Base-by-base conservation (phyloP, 2,329 filamentous ascomycete species). In the Cercospora citrullina region DNA sequence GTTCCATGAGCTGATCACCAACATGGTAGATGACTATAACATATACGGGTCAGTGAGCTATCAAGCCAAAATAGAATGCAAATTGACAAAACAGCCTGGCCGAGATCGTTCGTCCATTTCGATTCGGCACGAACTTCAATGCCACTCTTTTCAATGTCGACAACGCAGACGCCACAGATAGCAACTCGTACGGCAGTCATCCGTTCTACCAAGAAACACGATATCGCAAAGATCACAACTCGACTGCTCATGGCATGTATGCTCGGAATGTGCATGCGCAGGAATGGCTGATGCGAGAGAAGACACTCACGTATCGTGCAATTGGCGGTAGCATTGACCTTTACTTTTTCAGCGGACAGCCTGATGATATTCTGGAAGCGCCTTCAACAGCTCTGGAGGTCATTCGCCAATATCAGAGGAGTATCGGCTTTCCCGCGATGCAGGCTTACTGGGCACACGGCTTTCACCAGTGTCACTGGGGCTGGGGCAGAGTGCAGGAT, bases 361-460 rank as follows among this genome's bases (percentile, higher is more conserved):
- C 68, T 88, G 48, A 63, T 18, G 30, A n/a, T 1, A 30, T 12
- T 36, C 5, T 5, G 9, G 60, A 53, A 14, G 18, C 12, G 9
- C 14, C 28, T n/a, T 36, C 61, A n/a, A 66, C 86, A 65, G 68
- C 68, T 36, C 60, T 70, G 6, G 0, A 68, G 16, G 30, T 51
- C 5, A 61, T 70, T 42, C 59, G 68, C 3, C 70, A 72, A 30
- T 72, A 65, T 28, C 66, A 68, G 70, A 81, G 65, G 87, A 85
- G 63, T 2, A 81, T 89, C 61, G 91, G 92, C 0, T 81, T 91
- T 5, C 91, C 92, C 0, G 88, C 88, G 0, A 89, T 94, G 87
- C 90, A 93, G 75, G 89, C 91, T 72, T 94, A 94, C 80, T 94
- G 87, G 84, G 88, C 89, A 0, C 87, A 95, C 68, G 92, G 92